Percentiles rank a stretch among this genome's conserved stretches.
Conservation (phyloP, 176 grass and related monocot genomes). For the Musa beccarii region DNA sequence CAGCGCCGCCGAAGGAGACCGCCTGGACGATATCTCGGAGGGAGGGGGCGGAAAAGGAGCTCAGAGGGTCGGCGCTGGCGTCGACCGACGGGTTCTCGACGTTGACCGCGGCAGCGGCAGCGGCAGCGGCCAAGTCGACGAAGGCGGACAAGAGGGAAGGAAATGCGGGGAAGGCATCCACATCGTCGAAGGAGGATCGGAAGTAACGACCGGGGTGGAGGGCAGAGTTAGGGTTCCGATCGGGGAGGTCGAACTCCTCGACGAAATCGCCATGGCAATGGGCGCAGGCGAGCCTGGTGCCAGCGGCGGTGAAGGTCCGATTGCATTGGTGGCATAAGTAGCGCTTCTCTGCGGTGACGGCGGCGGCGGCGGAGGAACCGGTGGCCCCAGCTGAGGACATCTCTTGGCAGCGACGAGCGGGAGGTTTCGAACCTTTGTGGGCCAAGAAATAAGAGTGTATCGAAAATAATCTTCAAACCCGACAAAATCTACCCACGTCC, state of each 20-base stretch:
- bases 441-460: no score
- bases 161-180: neutral
- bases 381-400: neutral
- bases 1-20: slow-evolving; percentile 52
- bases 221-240: slow-evolving; percentile 28
- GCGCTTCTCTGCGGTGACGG: slow-evolving; percentile 37
- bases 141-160: slow-evolving; percentile 24
- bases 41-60: slow-evolving; percentile 36
- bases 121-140: slow-evolving; percentile 37
- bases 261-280: slow-evolving; percentile 52
- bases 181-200: slow-evolving; percentile 6
- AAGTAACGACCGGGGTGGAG: slow-evolving; percentile 16
- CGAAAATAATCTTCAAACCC: no score
- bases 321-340: slow-evolving; percentile 89
- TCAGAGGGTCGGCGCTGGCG: slow-evolving; percentile 25
- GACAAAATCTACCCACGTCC: no score
- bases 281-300: slow-evolving; percentile 41
- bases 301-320: slow-evolving; percentile 40
- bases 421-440: neutral
- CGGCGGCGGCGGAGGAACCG: slow-evolving; percentile 27
- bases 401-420: neutral
- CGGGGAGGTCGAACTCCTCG: slow-evolving; percentile 38
- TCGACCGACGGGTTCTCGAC: slow-evolving; percentile 20
- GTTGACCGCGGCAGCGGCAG: slow-evolving; percentile 3
- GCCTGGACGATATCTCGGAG: slow-evolving; percentile 63